phyloP scores from a whole-genome alignment of 345 rosid species.

The Eucalyptus virginea region DNA sequence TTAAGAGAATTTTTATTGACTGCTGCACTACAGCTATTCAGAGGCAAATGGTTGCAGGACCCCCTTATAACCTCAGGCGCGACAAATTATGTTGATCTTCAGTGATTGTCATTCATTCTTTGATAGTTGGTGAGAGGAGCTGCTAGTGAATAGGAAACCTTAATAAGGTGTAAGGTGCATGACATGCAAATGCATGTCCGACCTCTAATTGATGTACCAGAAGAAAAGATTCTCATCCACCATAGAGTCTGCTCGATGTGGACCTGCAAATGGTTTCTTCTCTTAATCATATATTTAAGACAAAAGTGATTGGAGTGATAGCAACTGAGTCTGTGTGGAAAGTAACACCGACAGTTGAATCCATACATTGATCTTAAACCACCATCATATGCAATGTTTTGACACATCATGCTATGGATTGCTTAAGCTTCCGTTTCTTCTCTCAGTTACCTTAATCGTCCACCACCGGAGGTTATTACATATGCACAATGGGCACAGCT shows the following conservation, averaged over 20 bases:
- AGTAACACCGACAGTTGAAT: background rate
- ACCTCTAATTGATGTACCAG: background rate
- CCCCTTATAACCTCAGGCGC: background rate
- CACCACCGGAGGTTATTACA: background rate
- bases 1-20: background rate
- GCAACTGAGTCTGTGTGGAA: background rate
- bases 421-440: background rate
- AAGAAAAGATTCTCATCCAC: background rate
- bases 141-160: background rate
- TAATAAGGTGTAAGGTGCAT: background rate
- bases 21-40: background rate
- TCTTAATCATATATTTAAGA: background rate
- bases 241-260: background rate
- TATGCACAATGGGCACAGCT: background rate
- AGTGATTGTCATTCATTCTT: background rate
- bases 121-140: background rate
- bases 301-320: background rate
- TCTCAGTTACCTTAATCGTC: background rate
- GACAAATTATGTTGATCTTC: background rate
- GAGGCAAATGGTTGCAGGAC: background rate
- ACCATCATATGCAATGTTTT: background rate
- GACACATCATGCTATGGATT: background rate
- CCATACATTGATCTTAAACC: background rate
- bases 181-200: background rate
- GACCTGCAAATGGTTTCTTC: background rate